phyloP scores from a whole-genome alignment of 2,329 filamentous ascomycete genomes.

The Colletotrichum aenigma region DNA sequence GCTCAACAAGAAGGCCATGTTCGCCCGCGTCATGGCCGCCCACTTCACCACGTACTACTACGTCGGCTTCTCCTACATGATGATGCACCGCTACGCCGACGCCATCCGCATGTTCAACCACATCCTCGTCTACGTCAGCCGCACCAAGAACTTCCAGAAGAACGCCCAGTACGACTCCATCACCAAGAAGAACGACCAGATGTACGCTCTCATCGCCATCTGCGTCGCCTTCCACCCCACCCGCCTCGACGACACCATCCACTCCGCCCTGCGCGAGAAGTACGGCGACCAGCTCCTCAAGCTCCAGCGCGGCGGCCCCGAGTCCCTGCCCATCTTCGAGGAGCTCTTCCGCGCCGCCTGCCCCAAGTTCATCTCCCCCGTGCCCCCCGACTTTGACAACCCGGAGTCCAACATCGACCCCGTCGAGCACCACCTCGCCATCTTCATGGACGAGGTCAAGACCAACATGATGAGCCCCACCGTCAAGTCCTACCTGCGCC shows the following conservation, averaged over 20 bases:
- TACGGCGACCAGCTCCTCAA: constrained; percentile 98
- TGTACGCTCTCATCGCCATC: constrained; percentile 98
- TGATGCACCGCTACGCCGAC: constrained; percentile 99
- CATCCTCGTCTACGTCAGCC: constrained; percentile 97
- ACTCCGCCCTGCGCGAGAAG: constrained; percentile 97
- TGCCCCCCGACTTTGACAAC: constrained; percentile 97
- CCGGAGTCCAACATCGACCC: constrained; percentile 95
- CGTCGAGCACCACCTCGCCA: constrained; percentile 92
- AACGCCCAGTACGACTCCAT: constrained; percentile 98
- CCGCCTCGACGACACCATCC: constrained; percentile 96
- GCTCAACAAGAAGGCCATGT: constrained; percentile 99
- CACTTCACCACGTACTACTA: constrained; percentile 99
- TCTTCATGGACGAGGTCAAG: constrained; percentile 99
- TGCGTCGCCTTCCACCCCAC: constrained; percentile 98
- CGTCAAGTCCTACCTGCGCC: constrained; percentile 96
- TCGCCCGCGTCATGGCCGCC: constrained; percentile 97
- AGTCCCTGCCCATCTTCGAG: constrained; percentile 95
- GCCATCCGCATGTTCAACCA: constrained; percentile 99
- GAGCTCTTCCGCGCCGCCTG: constrained; percentile 97
- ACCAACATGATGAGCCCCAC: constrained; percentile 98
- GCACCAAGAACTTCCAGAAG: constrained; percentile 99
- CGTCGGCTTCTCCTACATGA: constrained; percentile 99
- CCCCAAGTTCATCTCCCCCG: constrained; percentile 99
- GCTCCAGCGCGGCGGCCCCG: constrained; percentile 94
- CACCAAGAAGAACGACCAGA: constrained; percentile 99